Evolutionary conservation across 306 rosid genomes (phyloP), one percentile per base, ranked within the genome.

Genomic region (Crotalaria pallida): DNA sequence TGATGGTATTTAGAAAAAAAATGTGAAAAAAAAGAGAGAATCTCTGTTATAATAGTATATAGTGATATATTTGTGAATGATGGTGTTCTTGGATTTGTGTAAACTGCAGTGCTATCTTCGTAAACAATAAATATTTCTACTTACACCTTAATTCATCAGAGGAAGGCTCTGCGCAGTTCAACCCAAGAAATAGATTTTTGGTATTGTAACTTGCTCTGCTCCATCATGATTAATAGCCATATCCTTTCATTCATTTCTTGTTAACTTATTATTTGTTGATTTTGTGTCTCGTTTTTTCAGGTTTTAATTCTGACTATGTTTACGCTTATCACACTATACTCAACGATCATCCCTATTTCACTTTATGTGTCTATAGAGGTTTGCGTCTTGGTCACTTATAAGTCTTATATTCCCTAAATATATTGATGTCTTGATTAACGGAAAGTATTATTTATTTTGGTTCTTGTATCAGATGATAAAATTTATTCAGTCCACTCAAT

Each of bases 341-440:
- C 99, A 1, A 81, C 99, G 36, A 88, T 94, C 72, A 94, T 94
- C 80, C 99, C 99, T 50, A 94, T 94, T 69, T 94, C 99, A 62
- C 99, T 94, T 36, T 94, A 94, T 71, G 97, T 94, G 50, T 94
- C 99, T 58, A 94, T 94, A 72, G 99, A 94, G 99, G 99, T 84
- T 79, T 73, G 92, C 77, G 51, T 77, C 75, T 44, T 64, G 10
- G 51, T 61, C 74, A 55, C n/a, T n/a, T n/a, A n/a, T n/a, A n/a
- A n/a, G n/a, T 65, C 5, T 59, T 56, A 48, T 73, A 15, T 71
- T 68, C 77, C 63, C 38, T 60, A 33, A 64, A 40, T 16, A 38
- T 77, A 11, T 41, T 2, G 4, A 58, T 63, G 2, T 53, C 41
- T 71, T 55, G 21, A 53, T 75, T 21, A 59, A 62, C 59, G 74